Base-by-base conservation (phyloP, 768 basidiomycete species). In the Tulasnella sp. region DNA sequence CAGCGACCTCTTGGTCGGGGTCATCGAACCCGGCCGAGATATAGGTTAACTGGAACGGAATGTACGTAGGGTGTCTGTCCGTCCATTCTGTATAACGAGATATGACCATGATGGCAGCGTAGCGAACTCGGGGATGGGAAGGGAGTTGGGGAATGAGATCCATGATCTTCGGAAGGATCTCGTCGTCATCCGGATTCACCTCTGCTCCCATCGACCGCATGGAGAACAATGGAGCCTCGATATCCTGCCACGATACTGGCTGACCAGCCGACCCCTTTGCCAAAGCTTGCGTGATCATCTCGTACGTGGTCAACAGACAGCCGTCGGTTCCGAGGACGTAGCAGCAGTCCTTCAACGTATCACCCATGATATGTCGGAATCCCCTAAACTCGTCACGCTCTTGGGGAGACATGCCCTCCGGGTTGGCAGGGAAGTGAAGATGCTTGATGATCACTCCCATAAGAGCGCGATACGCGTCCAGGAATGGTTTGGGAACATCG, bases 271-370 rank as follows among this genome's bases (percentile, higher is more conserved):
- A n/a, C 71, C 80, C 79, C 58, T 90, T 90, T 34, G 91, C 87
- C 75, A 99, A 88, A 2, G 94, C 94, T 9, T 86, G 84, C 40
- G 91, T 91, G 81, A 99, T 93, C 84, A 94, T 88, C 80, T 94
- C 91, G 85, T 94, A 94, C 2, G 96, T 89, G 3, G 92, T 89
- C 76, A 92, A 85, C 62, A 99, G 88, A 83, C 98, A 99, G 2
- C 88, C 89, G 75, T 95, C 92, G 2, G 97, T 90, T 68, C 96
- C 94, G 71, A 99, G 89, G 72, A 99, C 96, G 81, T 92, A 90
- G 85, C 98, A 99, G 84, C 98, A 99, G 84, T 99, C 98, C 86
- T 99, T 99, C 81, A 99, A 89, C 5, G 98, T 99, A 84, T 99
- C 97, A 52, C 98, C 98, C 94, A 99, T 99, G 80, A 96, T 92